A percentile compares a stretch with the other conserved stretches of the same genome.
Evolutionary conservation across 164 flowering plant species (phyloP).

Genomic region (Kalanchoe fedtschenkoi): DNA sequence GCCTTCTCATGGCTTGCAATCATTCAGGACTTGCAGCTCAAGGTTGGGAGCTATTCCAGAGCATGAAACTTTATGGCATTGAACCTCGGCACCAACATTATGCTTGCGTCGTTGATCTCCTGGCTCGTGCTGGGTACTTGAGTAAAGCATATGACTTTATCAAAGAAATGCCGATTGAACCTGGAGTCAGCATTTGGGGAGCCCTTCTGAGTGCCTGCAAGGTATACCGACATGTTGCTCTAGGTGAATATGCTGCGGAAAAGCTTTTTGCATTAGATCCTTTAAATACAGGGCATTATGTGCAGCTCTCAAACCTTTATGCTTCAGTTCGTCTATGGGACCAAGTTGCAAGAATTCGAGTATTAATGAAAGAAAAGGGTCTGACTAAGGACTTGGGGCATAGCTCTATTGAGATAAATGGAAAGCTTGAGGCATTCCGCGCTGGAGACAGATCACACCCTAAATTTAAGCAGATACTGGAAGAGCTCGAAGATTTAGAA

Average conservation of each 20-base stretch:
- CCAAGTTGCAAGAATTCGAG: constrained; percentile 27
- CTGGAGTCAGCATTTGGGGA: constrained; percentile 42
- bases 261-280: constrained; percentile 42
- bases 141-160: constrained; percentile 37
- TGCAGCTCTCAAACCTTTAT: constrained; percentile 54
- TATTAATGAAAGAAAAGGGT: constrained; percentile 36
- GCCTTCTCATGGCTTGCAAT: constrained; percentile 52
- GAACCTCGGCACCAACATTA: constrained; percentile 44
- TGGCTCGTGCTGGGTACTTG: constrained; percentile 47
- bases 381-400: constrained; percentile 39
- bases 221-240: constrained; percentile 26
- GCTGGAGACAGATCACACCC: constrained; percentile 44
- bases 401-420: constrained; percentile 41
- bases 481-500: constrained; percentile 31
- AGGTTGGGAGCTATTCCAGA: constrained; percentile 41
- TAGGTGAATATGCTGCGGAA: constrained; percentile 51
- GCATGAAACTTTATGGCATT: constrained; percentile 33
- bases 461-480: constrained; percentile 20
- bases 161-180: constrained; percentile 37
- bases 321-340: constrained; percentile 44
- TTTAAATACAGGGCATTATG: constrained; percentile 41
- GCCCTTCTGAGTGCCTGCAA: constrained; percentile 53
- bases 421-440: constrained; percentile 31
- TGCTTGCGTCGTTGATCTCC: constrained; percentile 50
- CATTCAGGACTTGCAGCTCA: constrained; percentile 47